Evolutionary conservation across 345 rosid species (phyloP).

Genomic region (Eucalyptus paniculata): DNA sequence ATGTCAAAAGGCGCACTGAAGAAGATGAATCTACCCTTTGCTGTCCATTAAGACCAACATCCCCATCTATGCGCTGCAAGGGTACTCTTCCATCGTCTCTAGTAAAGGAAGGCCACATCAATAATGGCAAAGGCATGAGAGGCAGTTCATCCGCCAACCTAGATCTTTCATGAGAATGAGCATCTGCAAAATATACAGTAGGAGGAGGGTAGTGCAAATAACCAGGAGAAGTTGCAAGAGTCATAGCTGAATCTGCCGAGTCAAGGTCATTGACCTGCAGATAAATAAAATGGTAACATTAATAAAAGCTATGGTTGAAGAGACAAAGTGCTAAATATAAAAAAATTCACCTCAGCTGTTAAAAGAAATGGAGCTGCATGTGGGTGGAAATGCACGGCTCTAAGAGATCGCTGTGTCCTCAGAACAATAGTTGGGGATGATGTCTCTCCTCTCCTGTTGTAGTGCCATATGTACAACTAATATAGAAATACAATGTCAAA

Average conservation of each 20-base stretch:
- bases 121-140: conserved; percentile 30
- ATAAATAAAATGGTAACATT: conserved; percentile 6
- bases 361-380: conserved; percentile 64
- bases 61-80: conserved; percentile 22
- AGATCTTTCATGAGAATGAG: conserved; percentile 28
- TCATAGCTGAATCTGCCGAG: conserved; percentile 55
- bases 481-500: conserved; percentile 1
- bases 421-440: conserved; percentile 47
- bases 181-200: conserved; percentile 41
- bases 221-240: conserved; percentile 55
- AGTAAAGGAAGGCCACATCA: conserved; percentile 36
- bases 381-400: conserved; percentile 78
- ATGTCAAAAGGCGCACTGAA: conserved; percentile 27
- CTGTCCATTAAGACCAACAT: conserved; percentile 22
- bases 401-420: conserved; percentile 59
- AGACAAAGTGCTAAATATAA: neutral
- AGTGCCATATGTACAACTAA: conserved; percentile 68
- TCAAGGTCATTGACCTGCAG: conserved; percentile 79
- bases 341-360: conserved; percentile 56
- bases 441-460: conserved; percentile 49
- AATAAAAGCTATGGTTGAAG: neutral
- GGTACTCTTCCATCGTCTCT: conserved; percentile 28
- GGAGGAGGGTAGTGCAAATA: conserved; percentile 58
- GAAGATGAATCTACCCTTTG: conserved; percentile 33
- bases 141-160: conserved; percentile 44